phyloP scores from a whole-genome alignment of 2,329 filamentous ascomycete species.

The Xylariaceae sp. region DNA sequence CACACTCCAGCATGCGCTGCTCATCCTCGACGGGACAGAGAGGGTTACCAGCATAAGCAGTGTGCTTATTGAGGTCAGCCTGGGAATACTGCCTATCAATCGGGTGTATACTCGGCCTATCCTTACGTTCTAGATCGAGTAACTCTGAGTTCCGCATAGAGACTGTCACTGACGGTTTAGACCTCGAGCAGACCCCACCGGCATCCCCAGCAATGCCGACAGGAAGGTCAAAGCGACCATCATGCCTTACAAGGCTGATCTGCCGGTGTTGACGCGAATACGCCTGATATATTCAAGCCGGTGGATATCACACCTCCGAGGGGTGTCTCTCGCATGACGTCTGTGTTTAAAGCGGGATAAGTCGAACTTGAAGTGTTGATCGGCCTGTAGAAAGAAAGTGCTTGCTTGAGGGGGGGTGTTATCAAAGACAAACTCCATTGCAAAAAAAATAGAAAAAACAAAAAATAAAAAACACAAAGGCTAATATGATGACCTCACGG shows the following conservation, averaged over 20 bases:
- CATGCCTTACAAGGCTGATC: conserved; percentile 4
- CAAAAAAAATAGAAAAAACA: no score
- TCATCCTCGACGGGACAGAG: conserved; percentile 28
- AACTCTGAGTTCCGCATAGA: conserved; percentile 19
- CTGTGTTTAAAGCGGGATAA: no score
- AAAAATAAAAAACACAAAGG: no score
- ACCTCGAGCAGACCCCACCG: not conserved
- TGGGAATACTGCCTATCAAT: not conserved
- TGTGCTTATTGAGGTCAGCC: conserved; percentile 18
- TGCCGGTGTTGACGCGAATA: not conserved
- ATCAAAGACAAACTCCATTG: no score
- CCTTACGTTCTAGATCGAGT: conserved; percentile 22
- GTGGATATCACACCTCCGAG: no score
- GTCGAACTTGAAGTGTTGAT: no score
- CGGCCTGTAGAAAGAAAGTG: no score
- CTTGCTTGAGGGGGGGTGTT: no score
- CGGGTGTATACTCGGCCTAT: not conserved
- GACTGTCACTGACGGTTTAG: conserved; percentile 18
- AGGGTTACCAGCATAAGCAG: conserved; percentile 26
- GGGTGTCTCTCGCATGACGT: no score
- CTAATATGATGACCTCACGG: no score
- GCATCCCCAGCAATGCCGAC: conserved; percentile 15
- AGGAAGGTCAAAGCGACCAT: conserved; percentile 17
- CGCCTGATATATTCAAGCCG: not conserved
- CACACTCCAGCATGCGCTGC: conserved; percentile 27